Percentiles rank a stretch among this genome's conserved stretches.
Evolutionary conservation across 768 basidiomycete genomes (phyloP).

Genomic region (Suillus subaureus): DNA sequence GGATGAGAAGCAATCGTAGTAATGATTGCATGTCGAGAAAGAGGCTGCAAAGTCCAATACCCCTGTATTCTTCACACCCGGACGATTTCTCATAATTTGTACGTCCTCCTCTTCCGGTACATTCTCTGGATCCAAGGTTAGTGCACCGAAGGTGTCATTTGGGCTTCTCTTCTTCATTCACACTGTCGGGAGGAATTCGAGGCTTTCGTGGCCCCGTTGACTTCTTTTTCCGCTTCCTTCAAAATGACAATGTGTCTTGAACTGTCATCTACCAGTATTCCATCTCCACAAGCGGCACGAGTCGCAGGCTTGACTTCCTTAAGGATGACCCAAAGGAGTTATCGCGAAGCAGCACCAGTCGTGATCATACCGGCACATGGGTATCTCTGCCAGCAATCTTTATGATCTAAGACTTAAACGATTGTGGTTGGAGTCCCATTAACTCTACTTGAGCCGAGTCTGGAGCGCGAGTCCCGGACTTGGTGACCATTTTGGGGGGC

Average conservation of each 20-base stretch:
- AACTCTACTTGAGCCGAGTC: no score
- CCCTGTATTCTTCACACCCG: not conserved
- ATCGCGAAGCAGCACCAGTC: slow-evolving; percentile 15
- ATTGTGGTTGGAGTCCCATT: no score
- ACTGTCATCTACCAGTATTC: slow-evolving; percentile 24
- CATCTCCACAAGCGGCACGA: slow-evolving; percentile 32
- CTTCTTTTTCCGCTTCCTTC: slow-evolving; percentile 27
- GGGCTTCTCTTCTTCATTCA: not conserved
- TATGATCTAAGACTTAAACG: no score
- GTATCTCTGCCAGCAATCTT: no score
- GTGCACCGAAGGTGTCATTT: not conserved
- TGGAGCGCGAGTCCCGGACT: no score
- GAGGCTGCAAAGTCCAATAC: slow-evolving; percentile 17
- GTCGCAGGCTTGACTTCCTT: slow-evolving; percentile 25
- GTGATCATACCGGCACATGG: no score
- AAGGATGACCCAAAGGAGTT: slow-evolving; percentile 16
- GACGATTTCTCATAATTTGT: not conserved
- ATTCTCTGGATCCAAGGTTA: not conserved
- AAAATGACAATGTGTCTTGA: slow-evolving; percentile 23
- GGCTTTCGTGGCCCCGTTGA: slow-evolving; percentile 34
- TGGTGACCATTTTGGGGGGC: no score
- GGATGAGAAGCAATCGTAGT: slow-evolving; percentile 16
- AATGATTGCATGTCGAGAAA: slow-evolving; percentile 20
- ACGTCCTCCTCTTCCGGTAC: not conserved
- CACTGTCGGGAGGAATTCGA: slow-evolving; percentile 20